These are phyloP conservation scores for Erysimum cheiri DNA, from an alignment of 441 rosid species.

Conservation along the genomic window DNA sequence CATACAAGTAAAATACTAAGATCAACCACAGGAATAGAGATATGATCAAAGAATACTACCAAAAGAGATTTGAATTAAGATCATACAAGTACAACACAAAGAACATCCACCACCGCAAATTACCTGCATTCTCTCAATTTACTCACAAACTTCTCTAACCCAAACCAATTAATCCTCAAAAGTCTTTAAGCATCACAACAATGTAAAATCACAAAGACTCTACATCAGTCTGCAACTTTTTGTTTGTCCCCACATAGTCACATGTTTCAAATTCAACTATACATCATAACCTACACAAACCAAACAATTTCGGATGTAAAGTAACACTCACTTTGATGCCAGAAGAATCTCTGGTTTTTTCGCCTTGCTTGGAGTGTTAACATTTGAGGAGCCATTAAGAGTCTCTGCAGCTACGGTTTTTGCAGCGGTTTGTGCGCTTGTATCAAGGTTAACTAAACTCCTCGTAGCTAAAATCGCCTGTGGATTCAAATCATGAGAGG, in stretches of 20 bases:
- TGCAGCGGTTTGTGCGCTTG: constrained; percentile 59
- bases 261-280: constrained; percentile 39
- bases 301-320: not conserved
- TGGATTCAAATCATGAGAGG: constrained; percentile 86
- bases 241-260: not conserved
- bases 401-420: constrained; percentile 50
- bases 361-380: constrained; percentile 73
- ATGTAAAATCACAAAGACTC: constrained; percentile 17
- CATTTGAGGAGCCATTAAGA: constrained; percentile 62
- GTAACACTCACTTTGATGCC: constrained; percentile 70
- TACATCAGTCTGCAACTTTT: constrained; percentile 17
- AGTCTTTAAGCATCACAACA: constrained; percentile 21
- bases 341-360: constrained; percentile 82
- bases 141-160: constrained; percentile 9
- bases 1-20: too few species aligned
- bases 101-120: not conserved
- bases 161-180: constrained; percentile 25
- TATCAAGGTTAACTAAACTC: constrained; percentile 84
- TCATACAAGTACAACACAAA: constrained; percentile 6
- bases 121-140: constrained; percentile 9
- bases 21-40: too few species aligned
- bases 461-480: constrained; percentile 81
- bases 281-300: constrained; percentile 53
- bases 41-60: too few species aligned
- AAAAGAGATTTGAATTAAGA: not conserved